Evolutionary conservation across 2,329 filamentous ascomycete species (phyloP), one percentile per base, ranked within the genome.

Genomic region (Neurospora crassa): DNA sequence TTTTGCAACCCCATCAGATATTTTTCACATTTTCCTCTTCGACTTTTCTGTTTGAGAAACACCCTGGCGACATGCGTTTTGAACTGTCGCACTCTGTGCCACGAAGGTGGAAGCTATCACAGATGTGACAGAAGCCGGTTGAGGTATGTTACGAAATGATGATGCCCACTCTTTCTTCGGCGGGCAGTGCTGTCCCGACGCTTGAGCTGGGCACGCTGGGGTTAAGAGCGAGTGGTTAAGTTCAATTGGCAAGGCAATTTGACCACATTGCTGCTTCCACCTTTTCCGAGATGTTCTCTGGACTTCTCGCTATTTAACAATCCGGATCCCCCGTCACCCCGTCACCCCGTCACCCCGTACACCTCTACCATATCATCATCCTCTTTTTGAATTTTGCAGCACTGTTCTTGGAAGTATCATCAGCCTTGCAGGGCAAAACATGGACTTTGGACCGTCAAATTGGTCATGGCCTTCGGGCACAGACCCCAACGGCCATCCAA

Each of bases 381-480:
- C 45, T 34, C 69, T 8, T 37, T 37, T 67, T 67, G 34, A 34
- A 34, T 53, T 67, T 69, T 34, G 37, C 67, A 68, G 14, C 34
- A 40, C 3, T 24, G 11, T 18, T 10, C 53, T 0, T 16, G 20
- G 11, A 29, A 63, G 14, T 16, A 63, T 63, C 53, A 34, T 37
- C 29, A 63, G 53, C 53, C 53, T 63, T 29, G 14, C 7, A 47
- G 20, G 29, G 24, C 24, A 43, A 71, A 16, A 4, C 4, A 76
- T 76, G 74, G 72, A 70, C 72, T 43, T 68, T 71, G 20, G 59
- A 45, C 41, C 43, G 40, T 68, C 73, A 20, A 67, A 70, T 40
- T 76, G 75, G 75, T 70, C 70, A 12, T 76, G 74, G 74, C 70
- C 74, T 3, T 42, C 71, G 14, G 70, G 72, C 63, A n/a, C 69